phyloP scores from a whole-genome alignment of 441 rosid species.

The Pelargonium cotyledonis region DNA sequence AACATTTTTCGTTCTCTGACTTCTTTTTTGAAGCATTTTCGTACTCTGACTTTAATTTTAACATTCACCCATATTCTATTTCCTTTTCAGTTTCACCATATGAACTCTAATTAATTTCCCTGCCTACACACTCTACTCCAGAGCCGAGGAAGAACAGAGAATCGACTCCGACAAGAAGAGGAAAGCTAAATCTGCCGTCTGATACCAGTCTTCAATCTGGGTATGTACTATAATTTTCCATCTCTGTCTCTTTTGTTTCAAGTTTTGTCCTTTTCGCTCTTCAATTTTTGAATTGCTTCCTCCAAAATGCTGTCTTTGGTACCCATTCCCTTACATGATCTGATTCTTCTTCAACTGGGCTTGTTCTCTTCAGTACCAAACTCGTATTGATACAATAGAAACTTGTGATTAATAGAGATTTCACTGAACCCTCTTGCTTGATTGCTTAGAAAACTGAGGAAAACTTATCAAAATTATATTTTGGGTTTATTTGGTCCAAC shows the following conservation, averaged over 20 bases:
- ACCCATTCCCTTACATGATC: background rate
- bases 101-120: background rate
- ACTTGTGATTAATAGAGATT: background rate
- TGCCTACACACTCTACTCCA: background rate
- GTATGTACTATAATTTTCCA: background rate
- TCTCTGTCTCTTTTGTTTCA: background rate
- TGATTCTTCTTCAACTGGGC: background rate
- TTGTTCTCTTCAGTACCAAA: background rate
- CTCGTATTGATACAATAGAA: background rate
- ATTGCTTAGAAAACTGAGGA: background rate
- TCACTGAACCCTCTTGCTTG: background rate
- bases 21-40: no score
- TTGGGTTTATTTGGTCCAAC: background rate
- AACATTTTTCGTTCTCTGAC: no score
- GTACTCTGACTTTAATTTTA: background rate
- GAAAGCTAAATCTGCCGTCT: background rate
- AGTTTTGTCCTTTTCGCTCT: background rate
- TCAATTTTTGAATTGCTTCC: background rate
- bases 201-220: conserved; percentile 6
- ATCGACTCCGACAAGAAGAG: background rate
- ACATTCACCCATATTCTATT: background rate
- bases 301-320: background rate
- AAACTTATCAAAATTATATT: background rate
- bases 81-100: background rate
- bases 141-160: background rate